Percentiles rank a stretch among this genome's conserved stretches.
Evolutionary conservation across 2,329 filamentous ascomycete genomes (phyloP).

Genomic region (Gliomastix tumulicola): DNA sequence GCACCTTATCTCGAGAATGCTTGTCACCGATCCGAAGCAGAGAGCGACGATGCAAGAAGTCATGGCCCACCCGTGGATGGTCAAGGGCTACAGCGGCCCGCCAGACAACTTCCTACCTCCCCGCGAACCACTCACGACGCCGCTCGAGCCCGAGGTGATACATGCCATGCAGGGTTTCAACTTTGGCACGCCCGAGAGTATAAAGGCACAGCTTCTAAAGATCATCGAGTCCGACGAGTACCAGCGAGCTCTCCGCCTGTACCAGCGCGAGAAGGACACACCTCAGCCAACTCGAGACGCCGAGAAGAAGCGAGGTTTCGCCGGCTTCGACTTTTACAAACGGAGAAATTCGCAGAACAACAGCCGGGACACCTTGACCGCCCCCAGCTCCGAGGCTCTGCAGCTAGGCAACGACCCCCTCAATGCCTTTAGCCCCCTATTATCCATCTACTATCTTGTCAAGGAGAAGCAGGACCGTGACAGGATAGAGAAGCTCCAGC

Average conservation of each 20-base stretch:
- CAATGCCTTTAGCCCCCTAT: constrained; percentile 85
- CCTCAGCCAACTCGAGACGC: constrained; percentile 51
- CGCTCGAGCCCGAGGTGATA: constrained; percentile 76
- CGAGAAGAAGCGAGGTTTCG: constrained; percentile 84
- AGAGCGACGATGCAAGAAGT: constrained; percentile 86
- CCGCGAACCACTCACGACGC: constrained; percentile 78
- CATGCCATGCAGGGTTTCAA: constrained; percentile 97
- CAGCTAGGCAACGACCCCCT: constrained; percentile 78
- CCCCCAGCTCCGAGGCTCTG: constrained; percentile 79
- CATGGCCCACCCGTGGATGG: constrained; percentile 93
- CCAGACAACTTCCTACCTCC: constrained; percentile 84
- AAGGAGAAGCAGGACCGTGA: constrained; percentile 89
- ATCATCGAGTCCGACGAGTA: constrained; percentile 94
- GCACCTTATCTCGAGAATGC: constrained; percentile 86
- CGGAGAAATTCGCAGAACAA: constrained; percentile 79
- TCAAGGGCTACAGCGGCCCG: constrained; percentile 77
- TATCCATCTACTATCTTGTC: constrained; percentile 96
- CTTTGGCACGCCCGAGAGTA: constrained; percentile 81
- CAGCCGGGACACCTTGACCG: constrained; percentile 79
- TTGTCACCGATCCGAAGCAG: constrained; percentile 86
- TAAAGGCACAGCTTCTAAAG: constrained; percentile 72
- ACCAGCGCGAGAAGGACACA: constrained; percentile 59
- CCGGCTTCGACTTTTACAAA: constrained; percentile 96
- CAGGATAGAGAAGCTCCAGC: constrained; percentile 20
- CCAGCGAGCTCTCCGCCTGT: constrained; percentile 69